Percentiles rank a stretch among this genome's conserved stretches.
Conservation (phyloP, 2,329 filamentous ascomycete species). For the Exophiala spinifera region DNA sequence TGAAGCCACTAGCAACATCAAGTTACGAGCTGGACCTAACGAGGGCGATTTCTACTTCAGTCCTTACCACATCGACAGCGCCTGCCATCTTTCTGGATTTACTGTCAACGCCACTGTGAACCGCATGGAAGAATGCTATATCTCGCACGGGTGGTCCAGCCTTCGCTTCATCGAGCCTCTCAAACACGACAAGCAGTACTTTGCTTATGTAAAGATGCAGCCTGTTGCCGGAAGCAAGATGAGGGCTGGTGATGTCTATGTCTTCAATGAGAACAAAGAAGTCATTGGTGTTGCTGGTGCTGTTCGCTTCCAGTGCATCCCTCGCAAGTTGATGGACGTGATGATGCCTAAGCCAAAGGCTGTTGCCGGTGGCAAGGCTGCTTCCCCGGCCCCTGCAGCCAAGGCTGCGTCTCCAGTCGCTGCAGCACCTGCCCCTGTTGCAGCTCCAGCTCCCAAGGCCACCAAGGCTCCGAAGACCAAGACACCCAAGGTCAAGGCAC, state of each 20-base stretch:
- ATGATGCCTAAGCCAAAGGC: slow-evolving; percentile 37
- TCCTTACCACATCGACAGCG: slow-evolving; percentile 40
- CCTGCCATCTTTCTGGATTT: slow-evolving; percentile 38
- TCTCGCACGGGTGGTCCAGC: slow-evolving; percentile 61
- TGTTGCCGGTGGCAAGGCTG: slow-evolving; percentile 30
- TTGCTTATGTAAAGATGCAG: slow-evolving; percentile 62
- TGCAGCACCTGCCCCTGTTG: slow-evolving; percentile 13
- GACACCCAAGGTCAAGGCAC: slow-evolving; percentile 28
- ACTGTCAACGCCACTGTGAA: slow-evolving; percentile 47
- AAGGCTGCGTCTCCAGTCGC: slow-evolving; percentile 18
- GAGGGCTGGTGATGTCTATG: slow-evolving; percentile 59
- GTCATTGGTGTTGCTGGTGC: slow-evolving; percentile 52
- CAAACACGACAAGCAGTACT: slow-evolving; percentile 53
- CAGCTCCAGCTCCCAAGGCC: slow-evolving; percentile 28
- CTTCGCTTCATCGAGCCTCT: slow-evolving; percentile 56
- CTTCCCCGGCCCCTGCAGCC: slow-evolving; percentile 9
- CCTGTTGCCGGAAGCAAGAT: slow-evolving; percentile 47
- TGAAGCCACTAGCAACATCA: slow-evolving; percentile 37
- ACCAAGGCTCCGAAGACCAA: slow-evolving; percentile 31
- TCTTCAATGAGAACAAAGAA: slow-evolving; percentile 55
- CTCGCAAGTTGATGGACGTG: slow-evolving; percentile 41
- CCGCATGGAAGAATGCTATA: slow-evolving; percentile 58
- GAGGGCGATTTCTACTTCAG: slow-evolving; percentile 36
- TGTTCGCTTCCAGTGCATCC: slow-evolving; percentile 49
- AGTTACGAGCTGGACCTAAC: slow-evolving; percentile 31